Evolutionary conservation across 495 filamentous ascomycete genomes (phyloP).

Genomic region (Alectoria sarmentosa): DNA sequence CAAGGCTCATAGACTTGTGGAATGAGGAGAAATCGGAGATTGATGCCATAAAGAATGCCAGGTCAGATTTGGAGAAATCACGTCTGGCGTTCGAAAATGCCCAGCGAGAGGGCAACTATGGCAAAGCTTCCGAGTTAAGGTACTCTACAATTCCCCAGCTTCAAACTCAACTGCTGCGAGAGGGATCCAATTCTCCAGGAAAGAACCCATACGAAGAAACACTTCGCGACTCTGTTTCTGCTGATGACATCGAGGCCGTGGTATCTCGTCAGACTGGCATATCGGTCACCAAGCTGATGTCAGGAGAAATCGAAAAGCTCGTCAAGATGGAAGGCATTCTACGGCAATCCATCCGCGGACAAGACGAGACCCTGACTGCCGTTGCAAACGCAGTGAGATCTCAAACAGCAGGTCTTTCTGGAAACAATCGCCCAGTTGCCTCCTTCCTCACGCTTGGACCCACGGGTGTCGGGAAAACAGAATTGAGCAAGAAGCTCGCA

Average conservation of each 20-base stretch:
- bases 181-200: conserved; percentile 43
- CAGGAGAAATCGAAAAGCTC: conserved; percentile 85
- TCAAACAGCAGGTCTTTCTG: conserved; percentile 86
- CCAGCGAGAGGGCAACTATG: conserved; percentile 88
- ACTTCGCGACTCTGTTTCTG: conserved; percentile 86
- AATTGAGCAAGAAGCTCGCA: conserved; percentile 94
- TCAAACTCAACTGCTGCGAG: conserved; percentile 71
- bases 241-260: conserved; percentile 86
- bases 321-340: conserved; percentile 93
- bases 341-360: conserved; percentile 76
- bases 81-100: conserved; percentile 79
- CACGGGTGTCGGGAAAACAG: conserved; percentile 95
- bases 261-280: conserved; percentile 90
- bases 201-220: conserved; percentile 31
- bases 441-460: conserved; percentile 98
- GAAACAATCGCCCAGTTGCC: conserved; percentile 84
- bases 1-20: conserved; percentile 67
- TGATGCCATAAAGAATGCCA: conserved; percentile 73
- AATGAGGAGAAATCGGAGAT: conserved; percentile 84
- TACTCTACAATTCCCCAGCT: conserved; percentile 80
- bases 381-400: conserved; percentile 91
- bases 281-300: conserved; percentile 81
- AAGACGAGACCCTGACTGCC: conserved; percentile 86
- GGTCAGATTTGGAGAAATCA: conserved; percentile 77
- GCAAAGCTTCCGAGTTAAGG: conserved; percentile 73